Evolutionary conservation across 352 stramenopile genomes (phyloP).

Genomic region (Phytophthora sp.): DNA sequence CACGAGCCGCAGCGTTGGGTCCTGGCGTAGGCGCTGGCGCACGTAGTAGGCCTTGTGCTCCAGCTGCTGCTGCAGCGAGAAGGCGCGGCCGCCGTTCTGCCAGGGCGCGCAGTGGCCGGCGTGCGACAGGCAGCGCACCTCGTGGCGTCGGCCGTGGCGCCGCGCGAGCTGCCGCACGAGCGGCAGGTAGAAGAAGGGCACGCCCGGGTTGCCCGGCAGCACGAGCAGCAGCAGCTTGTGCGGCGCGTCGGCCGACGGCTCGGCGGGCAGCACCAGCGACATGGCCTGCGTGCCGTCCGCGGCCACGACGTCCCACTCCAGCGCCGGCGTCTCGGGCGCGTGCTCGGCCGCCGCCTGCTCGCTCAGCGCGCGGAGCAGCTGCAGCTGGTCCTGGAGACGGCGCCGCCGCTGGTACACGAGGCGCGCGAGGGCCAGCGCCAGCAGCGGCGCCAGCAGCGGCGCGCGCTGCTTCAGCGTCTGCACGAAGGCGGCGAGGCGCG

Average conservation of each 20-base stretch:
- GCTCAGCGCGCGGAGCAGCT: slow-evolving; percentile 43
- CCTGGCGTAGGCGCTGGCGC: slow-evolving; percentile 38
- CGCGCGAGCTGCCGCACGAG: slow-evolving; percentile 62
- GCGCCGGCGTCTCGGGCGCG: slow-evolving; percentile 17
- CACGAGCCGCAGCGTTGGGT: slow-evolving; percentile 55
- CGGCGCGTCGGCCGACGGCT: too few species aligned
- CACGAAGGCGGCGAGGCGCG: slow-evolving; percentile 28
- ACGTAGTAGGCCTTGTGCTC: slow-evolving; percentile 65
- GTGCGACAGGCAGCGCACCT: slow-evolving; percentile 69
- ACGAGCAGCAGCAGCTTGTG: slow-evolving; percentile 66
- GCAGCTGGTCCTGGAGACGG: slow-evolving; percentile 48
- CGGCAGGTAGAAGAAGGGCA: slow-evolving; percentile 70
- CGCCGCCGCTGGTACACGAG: slow-evolving; percentile 53
- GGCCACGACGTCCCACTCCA: slow-evolving; percentile 60
- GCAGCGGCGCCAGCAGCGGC: slow-evolving; percentile 40
- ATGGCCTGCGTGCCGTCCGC: slow-evolving; percentile 43
- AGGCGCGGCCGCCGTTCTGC: slow-evolving; percentile 60
- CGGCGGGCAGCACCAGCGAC: slow-evolving; percentile 65
- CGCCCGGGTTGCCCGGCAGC: slow-evolving; percentile 68
- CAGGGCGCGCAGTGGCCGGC: slow-evolving; percentile 70
- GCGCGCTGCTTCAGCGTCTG: slow-evolving; percentile 33
- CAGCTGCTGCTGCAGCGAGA: slow-evolving; percentile 63
- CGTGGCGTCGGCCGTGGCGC: slow-evolving; percentile 37
- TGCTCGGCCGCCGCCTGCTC: slow-evolving; percentile 29
- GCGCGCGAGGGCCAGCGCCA: slow-evolving; percentile 47